A percentile compares a stretch with the other conserved stretches of the same genome.
Evolutionary conservation across 331 rosid genomes (phyloP).

Genomic region (Acacia pycnantha): DNA sequence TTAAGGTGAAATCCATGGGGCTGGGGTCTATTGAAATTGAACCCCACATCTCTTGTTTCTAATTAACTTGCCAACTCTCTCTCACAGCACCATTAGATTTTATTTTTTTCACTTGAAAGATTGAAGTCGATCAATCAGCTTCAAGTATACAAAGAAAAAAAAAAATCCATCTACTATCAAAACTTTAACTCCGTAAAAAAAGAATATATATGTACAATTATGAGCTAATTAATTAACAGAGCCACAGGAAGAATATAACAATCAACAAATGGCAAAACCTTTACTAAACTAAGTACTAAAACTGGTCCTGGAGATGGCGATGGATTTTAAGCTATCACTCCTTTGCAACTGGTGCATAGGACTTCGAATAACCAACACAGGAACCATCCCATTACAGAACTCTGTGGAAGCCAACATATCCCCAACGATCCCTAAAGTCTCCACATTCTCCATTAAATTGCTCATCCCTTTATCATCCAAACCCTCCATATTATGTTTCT

Average conservation of each 20-base stretch:
- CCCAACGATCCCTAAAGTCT: conserved; percentile 51
- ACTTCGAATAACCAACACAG: conserved; percentile 48
- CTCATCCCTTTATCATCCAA: conserved; percentile 37
- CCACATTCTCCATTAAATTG: conserved; percentile 35
- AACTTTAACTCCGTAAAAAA: neutral
- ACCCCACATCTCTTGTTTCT: too few species aligned
- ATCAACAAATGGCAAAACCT: neutral
- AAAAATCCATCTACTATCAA: neutral
- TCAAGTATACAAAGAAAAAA: neutral
- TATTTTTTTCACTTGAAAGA: too few species aligned
- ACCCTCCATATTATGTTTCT: neutral
- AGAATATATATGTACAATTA: neutral
- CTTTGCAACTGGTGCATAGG: neutral
- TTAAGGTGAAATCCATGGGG: too few species aligned
- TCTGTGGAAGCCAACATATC: conserved; percentile 55
- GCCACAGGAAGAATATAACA: neutral
- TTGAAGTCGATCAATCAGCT: too few species aligned
- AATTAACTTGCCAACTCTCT: too few species aligned
- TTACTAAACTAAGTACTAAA: too few species aligned
- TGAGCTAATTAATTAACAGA: neutral
- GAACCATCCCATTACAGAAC: conserved; percentile 42
- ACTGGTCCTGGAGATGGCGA: neutral
- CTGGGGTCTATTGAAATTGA: too few species aligned
- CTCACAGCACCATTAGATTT: too few species aligned
- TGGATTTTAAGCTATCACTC: conserved; percentile 14